phyloP scores from a whole-genome alignment of 164 flowering plant genomes.

The Protea cynaroides region DNA sequence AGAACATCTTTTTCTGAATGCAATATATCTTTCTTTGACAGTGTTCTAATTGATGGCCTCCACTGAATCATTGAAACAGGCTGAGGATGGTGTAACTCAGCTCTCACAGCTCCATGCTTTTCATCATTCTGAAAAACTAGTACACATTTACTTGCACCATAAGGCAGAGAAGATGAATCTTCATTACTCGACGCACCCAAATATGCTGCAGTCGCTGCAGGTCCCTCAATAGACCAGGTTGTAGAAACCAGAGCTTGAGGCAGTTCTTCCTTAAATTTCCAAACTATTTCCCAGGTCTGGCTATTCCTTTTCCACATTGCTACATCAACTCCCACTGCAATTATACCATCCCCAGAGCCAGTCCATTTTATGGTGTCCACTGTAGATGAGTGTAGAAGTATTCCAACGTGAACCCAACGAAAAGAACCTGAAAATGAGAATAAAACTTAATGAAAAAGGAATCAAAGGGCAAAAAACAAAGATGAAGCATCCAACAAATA shows the following conservation, averaged over 20 bases:
- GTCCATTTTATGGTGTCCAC: conserved; percentile 85
- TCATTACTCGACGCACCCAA: conserved; percentile 15
- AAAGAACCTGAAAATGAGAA: conserved; percentile 81
- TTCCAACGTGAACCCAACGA: conserved; percentile 88
- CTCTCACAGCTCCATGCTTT: conserved; percentile 35
- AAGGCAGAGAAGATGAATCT: conserved; percentile 20
- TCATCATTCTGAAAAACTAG: conserved; percentile 37
- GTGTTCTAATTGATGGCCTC: conserved; percentile 53
- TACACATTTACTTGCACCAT: conserved; percentile 39
- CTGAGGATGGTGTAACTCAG: conserved; percentile 64
- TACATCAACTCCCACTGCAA: conserved; percentile 75
- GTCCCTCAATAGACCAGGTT: conserved; percentile 76
- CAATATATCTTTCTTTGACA: conserved; percentile 14
- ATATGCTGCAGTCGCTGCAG: conserved; percentile 55
- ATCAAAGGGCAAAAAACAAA: neutral
- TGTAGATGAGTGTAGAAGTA: conserved; percentile 53
- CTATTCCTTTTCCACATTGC: conserved; percentile 65
- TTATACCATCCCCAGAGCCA: conserved; percentile 89
- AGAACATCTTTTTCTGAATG: conserved; percentile 40
- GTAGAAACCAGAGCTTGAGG: conserved; percentile 79
- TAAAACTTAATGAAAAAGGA: conserved; percentile 20
- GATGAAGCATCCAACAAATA: too few relatives aligned
- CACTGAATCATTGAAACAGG: conserved; percentile 82
- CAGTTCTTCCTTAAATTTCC: conserved; percentile 54
- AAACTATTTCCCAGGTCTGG: conserved; percentile 74